A percentile compares a stretch with the other conserved stretches of the same genome.
Evolutionary conservation across 768 basidiomycete species (phyloP).

Genomic region (Leccinum variicolor): DNA sequence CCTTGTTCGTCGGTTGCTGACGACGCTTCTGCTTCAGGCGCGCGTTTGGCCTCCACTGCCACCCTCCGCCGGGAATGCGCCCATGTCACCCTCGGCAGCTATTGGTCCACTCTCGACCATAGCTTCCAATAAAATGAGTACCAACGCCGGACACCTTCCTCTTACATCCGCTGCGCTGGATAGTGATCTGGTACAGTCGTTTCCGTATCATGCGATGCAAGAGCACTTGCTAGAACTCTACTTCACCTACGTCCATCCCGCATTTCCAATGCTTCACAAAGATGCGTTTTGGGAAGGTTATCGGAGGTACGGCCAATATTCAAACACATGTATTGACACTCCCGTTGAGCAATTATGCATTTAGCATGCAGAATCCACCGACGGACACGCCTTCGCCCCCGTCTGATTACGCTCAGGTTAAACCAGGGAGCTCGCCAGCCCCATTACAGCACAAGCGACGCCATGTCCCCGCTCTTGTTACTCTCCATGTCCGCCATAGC

Average conservation of each 20-base stretch:
- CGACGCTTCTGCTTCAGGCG: constrained; percentile 41
- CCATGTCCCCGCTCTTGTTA: constrained; percentile 62
- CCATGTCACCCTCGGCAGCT: constrained; percentile 11
- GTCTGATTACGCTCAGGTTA: constrained; percentile 14
- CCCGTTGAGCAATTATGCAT: neutral
- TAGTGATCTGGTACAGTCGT: constrained; percentile 37
- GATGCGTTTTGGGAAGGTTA: constrained; percentile 62
- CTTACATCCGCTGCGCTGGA: constrained; percentile 26
- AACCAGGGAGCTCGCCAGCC: constrained; percentile 26
- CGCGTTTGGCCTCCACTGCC: constrained; percentile 81
- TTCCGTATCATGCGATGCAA: constrained; percentile 60
- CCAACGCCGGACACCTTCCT: constrained; percentile 8
- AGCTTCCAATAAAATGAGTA: constrained; percentile 6
- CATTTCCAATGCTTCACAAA: constrained; percentile 76
- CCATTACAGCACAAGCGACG: constrained; percentile 41
- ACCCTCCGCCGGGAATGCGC: constrained; percentile 23
- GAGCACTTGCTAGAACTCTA: constrained; percentile 72
- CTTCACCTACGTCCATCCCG: constrained; percentile 78
- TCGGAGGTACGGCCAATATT: constrained; percentile 31
- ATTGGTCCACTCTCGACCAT: constrained; percentile 1
- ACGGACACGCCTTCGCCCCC: constrained; percentile 32
- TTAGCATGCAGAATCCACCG: constrained; percentile 25
- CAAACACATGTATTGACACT: neutral
- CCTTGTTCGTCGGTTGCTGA: constrained; percentile 16
- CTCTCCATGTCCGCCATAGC: constrained; percentile 84